Evolutionary conservation across 495 filamentous ascomycete genomes (phyloP).

Genomic region (Melanomma pulvis-pyrius): DNA sequence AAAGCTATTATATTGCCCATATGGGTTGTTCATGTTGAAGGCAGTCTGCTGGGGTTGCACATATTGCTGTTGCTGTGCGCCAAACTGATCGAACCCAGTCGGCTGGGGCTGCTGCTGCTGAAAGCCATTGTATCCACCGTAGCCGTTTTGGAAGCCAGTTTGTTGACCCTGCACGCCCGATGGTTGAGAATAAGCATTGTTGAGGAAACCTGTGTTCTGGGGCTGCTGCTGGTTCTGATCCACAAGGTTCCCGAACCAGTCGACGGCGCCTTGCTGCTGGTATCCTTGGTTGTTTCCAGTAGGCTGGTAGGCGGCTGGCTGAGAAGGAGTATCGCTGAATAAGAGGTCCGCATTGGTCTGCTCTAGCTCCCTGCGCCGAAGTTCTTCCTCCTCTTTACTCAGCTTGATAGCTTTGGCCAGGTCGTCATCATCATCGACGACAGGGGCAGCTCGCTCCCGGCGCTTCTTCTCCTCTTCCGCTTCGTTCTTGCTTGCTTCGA

Average conservation of each 20-base stretch:
- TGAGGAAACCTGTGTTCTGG: conserved; percentile 79
- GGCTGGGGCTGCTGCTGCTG: conserved; percentile 64
- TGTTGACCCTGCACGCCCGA: conserved; percentile 44
- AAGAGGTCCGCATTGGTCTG: conserved; percentile 82
- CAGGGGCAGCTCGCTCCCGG: conserved; percentile 58
- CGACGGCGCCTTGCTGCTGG: conserved; percentile 91
- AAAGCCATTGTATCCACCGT: conserved; percentile 48
- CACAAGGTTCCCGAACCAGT: conserved; percentile 95
- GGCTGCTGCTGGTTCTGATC: conserved; percentile 70
- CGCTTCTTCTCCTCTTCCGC: conserved; percentile 88
- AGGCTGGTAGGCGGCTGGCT: conserved; percentile 66
- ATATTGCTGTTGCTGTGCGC: conserved; percentile 49
- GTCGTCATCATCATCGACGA: conserved; percentile 72
- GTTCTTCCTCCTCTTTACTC: conserved; percentile 91
- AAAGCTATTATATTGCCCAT: conserved; percentile 58
- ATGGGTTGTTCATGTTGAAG: conserved; percentile 71
- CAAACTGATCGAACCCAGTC: conserved; percentile 52
- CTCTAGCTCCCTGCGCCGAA: conserved; percentile 85
- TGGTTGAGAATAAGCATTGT: conserved; percentile 79
- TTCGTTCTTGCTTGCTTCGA: conserved; percentile 95
- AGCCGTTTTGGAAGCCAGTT: conserved; percentile 65
- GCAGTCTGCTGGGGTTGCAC: conserved; percentile 74
- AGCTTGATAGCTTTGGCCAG: conserved; percentile 94
- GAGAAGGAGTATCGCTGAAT: conserved; percentile 76
- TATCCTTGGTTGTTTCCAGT: conserved; percentile 95